These are phyloP conservation scores for Bauhinia variegata DNA, from an alignment of 306 rosid genomes.

Conservation along the genomic window DNA sequence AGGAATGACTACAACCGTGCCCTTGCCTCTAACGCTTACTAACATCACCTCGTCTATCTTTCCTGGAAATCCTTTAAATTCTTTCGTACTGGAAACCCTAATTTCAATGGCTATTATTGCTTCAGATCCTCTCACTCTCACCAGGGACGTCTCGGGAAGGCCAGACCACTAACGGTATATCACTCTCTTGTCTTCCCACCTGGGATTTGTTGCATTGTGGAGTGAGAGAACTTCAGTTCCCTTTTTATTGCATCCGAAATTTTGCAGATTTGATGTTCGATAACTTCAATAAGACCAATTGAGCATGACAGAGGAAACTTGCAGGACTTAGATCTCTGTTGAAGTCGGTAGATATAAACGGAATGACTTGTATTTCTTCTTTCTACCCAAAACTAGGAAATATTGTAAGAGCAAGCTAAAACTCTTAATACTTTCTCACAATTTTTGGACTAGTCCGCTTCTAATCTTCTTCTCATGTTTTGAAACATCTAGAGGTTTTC, in stretches of 20 bases:
- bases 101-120: conserved; percentile 35
- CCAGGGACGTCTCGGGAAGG: conserved; percentile 27
- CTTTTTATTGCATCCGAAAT: background rate
- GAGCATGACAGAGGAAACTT: background rate
- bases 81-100: conserved; percentile 51
- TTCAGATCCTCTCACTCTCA: conserved; percentile 28
- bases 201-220: too few relatives aligned
- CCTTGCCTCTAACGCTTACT: conserved; percentile 42
- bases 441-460: too few relatives aligned
- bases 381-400: too few relatives aligned
- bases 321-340: background rate
- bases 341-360: too few relatives aligned
- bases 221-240: background rate
- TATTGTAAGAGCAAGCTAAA: too few relatives aligned
- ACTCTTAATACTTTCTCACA: too few relatives aligned
- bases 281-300: background rate
- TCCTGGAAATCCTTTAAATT: conserved; percentile 39
- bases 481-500: background rate
- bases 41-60: conserved; percentile 29
- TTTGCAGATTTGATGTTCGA: background rate
- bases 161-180: conserved; percentile 53
- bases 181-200: background rate
- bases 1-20: conserved; percentile 47
- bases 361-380: too few relatives aligned
- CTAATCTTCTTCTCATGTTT: too few relatives aligned